Percentiles rank a stretch among this genome's conserved stretches.
Evolutionary conservation across 192 early-diverging fungal species (phyloP).

Genomic region (Coemansia asiatica): DNA sequence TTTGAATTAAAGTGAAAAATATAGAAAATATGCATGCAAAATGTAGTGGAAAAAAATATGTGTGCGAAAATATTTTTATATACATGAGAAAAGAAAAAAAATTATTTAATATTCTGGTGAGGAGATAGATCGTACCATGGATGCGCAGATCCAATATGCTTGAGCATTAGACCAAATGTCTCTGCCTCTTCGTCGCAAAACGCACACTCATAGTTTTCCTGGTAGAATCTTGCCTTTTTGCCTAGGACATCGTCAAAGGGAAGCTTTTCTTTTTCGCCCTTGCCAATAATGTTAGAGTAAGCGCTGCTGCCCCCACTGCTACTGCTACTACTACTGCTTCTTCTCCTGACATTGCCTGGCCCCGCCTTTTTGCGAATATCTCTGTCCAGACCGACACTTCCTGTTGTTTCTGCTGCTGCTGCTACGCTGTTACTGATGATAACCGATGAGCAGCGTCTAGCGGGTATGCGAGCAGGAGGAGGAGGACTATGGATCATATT

Average conservation of each 20-base stretch:
- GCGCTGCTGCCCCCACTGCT: not conserved
- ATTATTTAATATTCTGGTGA: conserved; percentile 29
- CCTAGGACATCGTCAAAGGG: conserved; percentile 8
- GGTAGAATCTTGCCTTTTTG: conserved; percentile 19
- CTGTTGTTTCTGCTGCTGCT: no score
- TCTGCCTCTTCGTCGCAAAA: conserved; percentile 29
- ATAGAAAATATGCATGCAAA: no score
- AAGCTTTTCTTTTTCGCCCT: not conserved
- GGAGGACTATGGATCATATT: not conserved
- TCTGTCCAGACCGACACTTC: no score
- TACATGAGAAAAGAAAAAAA: conserved; percentile 2
- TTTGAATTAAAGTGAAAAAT: no score
- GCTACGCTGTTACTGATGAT: not conserved
- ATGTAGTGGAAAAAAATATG: not conserved
- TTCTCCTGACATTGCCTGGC: not conserved
- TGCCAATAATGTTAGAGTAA: not conserved
- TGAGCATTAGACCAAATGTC: conserved; percentile 26
- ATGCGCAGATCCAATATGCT: conserved; percentile 27
- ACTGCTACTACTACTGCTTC: conserved; percentile 2
- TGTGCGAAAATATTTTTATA: not conserved
- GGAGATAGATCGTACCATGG: conserved; percentile 44
- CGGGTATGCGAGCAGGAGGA: not conserved
- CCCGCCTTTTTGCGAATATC: not conserved
- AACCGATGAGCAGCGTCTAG: not conserved
- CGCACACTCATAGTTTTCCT: conserved; percentile 48